Evolutionary conservation across 768 basidiomycete genomes (phyloP).

Genomic region (Thelephora ganbajun): DNA sequence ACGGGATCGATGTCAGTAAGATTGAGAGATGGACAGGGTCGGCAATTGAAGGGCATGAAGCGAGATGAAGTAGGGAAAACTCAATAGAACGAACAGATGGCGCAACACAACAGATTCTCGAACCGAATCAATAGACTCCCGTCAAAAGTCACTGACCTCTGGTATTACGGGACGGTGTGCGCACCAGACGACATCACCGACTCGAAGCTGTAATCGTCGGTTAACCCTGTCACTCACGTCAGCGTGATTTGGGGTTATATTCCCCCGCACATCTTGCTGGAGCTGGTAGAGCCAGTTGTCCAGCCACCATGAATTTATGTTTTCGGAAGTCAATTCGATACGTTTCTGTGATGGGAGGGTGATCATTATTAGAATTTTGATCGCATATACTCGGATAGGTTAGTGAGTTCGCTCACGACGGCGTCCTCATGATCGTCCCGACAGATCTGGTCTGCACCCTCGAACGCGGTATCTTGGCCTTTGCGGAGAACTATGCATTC

Average conservation of each 20-base stretch:
- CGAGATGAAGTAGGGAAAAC: no score
- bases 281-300: neutral
- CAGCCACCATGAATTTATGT: conserved; percentile 2
- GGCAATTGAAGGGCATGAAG: no score
- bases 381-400: neutral
- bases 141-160: neutral
- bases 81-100: no score
- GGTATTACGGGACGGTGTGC: neutral
- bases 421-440: neutral
- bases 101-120: no score
- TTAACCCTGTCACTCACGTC: neutral
- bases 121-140: no score
- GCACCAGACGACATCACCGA: neutral
- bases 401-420: neutral
- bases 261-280: neutral
- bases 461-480: neutral
- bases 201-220: neutral
- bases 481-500: neutral
- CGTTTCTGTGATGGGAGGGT: neutral
- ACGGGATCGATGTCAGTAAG: neutral
- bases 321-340: neutral
- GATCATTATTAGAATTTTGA: neutral
- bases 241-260: neutral
- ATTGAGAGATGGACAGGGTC: neutral
- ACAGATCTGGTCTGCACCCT: neutral